Conservation (phyloP, 116 monocot genomes). For the Iris pallida region DNA sequence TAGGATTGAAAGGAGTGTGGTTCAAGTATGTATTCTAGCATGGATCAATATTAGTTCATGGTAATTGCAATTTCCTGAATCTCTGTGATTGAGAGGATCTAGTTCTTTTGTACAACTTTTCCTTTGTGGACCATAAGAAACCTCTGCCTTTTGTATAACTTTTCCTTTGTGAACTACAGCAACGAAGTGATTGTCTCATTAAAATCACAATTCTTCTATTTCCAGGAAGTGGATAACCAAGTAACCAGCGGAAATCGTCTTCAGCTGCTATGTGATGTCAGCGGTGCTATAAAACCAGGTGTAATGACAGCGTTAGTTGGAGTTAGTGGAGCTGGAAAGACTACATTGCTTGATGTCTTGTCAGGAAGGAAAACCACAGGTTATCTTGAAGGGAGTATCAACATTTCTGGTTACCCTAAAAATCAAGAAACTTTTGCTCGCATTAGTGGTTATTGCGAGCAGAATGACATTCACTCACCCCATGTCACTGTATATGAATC, state of each 20-base stretch:
- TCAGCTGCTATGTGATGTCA: slow-evolving; percentile 60
- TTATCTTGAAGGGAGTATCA: slow-evolving; percentile 67
- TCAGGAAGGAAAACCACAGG: slow-evolving; percentile 86
- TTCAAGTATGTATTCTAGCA: too few species aligned
- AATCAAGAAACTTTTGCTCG: slow-evolving; percentile 77
- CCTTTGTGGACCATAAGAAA: too few species aligned
- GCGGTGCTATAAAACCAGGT: slow-evolving; percentile 71
- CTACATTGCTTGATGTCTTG: slow-evolving; percentile 76
- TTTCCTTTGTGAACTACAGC: too few species aligned
- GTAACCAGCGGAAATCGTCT: slow-evolving; percentile 43
- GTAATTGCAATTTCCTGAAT: too few species aligned
- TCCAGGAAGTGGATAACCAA: slow-evolving; percentile 62
- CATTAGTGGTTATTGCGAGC: slow-evolving; percentile 80
- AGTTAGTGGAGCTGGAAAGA: slow-evolving; percentile 86
- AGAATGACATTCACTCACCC: slow-evolving; percentile 84
- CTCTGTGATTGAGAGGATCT: too few species aligned
- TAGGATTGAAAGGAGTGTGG: too few species aligned
- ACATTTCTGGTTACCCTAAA: slow-evolving; percentile 76
- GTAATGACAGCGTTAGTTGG: slow-evolving; percentile 75
- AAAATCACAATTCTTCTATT: not conserved
- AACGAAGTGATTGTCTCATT: too few species aligned
- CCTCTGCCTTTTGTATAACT: too few species aligned
- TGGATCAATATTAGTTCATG: too few species aligned
- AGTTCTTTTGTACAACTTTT: too few species aligned
- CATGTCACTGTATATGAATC: slow-evolving; percentile 72